phyloP scores from a whole-genome alignment of 2,329 filamentous ascomycete genomes.

The Aspergillus chevalieri region DNA sequence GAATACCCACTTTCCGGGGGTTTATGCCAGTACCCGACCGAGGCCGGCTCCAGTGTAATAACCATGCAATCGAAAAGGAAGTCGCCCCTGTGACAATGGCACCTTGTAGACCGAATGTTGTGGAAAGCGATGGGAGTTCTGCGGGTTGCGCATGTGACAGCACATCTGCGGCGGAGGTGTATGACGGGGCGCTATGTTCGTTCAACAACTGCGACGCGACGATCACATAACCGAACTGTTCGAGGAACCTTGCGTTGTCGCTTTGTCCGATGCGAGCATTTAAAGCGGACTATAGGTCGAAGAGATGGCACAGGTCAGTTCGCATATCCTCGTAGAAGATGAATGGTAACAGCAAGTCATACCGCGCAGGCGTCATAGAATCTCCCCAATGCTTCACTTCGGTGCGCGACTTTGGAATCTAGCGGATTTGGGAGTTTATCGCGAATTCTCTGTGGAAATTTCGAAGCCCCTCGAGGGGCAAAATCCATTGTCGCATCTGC shows the following conservation, averaged over 20 bases:
- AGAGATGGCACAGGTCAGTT: not conserved
- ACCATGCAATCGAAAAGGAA: constrained; percentile 58
- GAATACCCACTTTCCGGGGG: constrained; percentile 33
- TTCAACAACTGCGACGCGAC: constrained; percentile 85
- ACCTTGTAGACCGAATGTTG: constrained; percentile 55
- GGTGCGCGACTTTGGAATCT: constrained; percentile 26
- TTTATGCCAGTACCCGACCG: constrained; percentile 43
- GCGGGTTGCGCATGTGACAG: constrained; percentile 23
- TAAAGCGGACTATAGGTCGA: constrained; percentile 22
- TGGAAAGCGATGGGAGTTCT: constrained; percentile 30
- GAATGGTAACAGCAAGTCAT: constrained; percentile 14
- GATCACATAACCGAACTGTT: constrained; percentile 88
- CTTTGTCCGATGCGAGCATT: constrained; percentile 56
- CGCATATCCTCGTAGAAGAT: not conserved
- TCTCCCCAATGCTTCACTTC: constrained; percentile 28
- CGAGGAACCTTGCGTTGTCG: constrained; percentile 79
- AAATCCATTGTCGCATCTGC: constrained; percentile 35
- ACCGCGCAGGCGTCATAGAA: constrained; percentile 46
- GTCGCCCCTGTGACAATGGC: constrained; percentile 59
- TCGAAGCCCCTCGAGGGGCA: constrained; percentile 46
- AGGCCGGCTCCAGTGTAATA: constrained; percentile 65
- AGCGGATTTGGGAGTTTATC: constrained; percentile 46
- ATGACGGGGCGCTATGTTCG: constrained; percentile 46
- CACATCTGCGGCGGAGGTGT: constrained; percentile 32
- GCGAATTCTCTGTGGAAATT: constrained; percentile 43